A percentile compares a stretch with the other conserved stretches of the same genome.
These are phyloP conservation scores for Zymoseptoria brevis DNA, from an alignment of 2,329 filamentous ascomycete genomes.

Conservation along the genomic window DNA sequence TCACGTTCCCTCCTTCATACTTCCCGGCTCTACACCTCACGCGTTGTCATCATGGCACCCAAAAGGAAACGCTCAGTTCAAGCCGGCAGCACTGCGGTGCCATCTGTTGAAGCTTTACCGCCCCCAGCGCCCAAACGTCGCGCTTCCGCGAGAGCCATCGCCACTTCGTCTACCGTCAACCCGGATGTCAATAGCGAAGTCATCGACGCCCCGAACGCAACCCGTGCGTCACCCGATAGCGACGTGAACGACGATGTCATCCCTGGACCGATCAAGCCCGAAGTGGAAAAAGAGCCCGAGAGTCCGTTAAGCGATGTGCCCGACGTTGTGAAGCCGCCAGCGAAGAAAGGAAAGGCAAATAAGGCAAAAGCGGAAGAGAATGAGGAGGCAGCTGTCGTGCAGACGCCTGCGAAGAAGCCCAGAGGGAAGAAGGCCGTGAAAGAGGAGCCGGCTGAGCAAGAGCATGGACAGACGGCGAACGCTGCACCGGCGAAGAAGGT, in stretches of 20 bases:
- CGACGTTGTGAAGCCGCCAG: slow-evolving; percentile 25
- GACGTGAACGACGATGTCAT: slow-evolving; percentile 27
- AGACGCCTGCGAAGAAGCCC: slow-evolving; percentile 7
- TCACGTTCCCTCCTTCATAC: background rate
- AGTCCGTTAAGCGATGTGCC: slow-evolving; percentile 31
- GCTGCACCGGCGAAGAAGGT: slow-evolving; percentile 18
- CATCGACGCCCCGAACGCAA: slow-evolving; percentile 35
- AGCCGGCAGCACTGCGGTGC: background rate
- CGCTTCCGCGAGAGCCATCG: slow-evolving; percentile 10
- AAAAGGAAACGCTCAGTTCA: slow-evolving; percentile 6
- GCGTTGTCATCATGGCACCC: slow-evolving; percentile 4
- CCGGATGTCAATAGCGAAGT: slow-evolving; percentile 33
- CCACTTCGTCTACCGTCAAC: slow-evolving; percentile 16
- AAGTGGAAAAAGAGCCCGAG: slow-evolving; percentile 17
- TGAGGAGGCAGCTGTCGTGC: slow-evolving; percentile 3
- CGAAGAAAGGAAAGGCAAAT: slow-evolving; percentile 18
- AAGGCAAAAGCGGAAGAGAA: slow-evolving; percentile 9
- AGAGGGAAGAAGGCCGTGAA: slow-evolving; percentile 12
- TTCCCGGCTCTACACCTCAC: background rate
- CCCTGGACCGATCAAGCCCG: slow-evolving; percentile 20
- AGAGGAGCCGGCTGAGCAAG: slow-evolving; percentile 12
- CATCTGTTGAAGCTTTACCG: background rate
- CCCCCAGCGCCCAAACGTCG: slow-evolving; percentile 11
- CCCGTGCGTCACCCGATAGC: slow-evolving; percentile 38
- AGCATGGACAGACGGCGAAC: slow-evolving; percentile 14